These are phyloP conservation scores for Pseudoturritis turrita DNA, from an alignment of 345 rosid species.

Conservation along the genomic window DNA sequence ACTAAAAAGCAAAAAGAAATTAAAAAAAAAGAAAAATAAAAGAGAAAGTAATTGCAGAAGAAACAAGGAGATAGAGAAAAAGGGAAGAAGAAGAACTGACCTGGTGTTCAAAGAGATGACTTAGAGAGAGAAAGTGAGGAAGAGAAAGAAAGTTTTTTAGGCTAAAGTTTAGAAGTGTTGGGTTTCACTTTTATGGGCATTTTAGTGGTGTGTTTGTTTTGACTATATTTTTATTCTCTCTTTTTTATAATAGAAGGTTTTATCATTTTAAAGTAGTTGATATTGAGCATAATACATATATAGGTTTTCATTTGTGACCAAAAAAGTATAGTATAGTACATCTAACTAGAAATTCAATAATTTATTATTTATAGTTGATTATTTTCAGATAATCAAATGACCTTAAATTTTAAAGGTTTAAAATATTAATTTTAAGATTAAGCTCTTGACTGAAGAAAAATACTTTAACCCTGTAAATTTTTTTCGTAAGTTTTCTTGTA, in stretches of 20 bases:
- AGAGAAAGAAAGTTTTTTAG: constrained; percentile 14
- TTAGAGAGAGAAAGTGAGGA: constrained; percentile 23
- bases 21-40: neutral
- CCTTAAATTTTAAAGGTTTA: too few relatives aligned
- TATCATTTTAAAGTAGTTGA: constrained; percentile 1
- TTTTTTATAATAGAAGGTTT: neutral
- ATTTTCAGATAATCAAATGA: too few relatives aligned
- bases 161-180: constrained; percentile 26
- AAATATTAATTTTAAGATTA: too few relatives aligned
- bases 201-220: constrained; percentile 36
- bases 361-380: too few relatives aligned
- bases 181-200: constrained; percentile 33
- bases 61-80: constrained; percentile 31
- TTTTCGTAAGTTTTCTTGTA: neutral
- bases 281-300: neutral
- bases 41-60: constrained; percentile 33
- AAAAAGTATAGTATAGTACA: neutral
- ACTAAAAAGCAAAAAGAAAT: constrained; percentile 17
- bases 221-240: constrained; percentile 1
- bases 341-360: neutral
- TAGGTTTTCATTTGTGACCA: neutral
- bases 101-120: constrained; percentile 33
- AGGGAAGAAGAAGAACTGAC: constrained; percentile 36
- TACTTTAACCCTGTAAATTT: neutral
- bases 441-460: neutral